A percentile compares a stretch with the other conserved stretches of the same genome.
Conservation (phyloP, 2,329 filamentous ascomycete genomes). For the Corniculantispora saksenae region DNA sequence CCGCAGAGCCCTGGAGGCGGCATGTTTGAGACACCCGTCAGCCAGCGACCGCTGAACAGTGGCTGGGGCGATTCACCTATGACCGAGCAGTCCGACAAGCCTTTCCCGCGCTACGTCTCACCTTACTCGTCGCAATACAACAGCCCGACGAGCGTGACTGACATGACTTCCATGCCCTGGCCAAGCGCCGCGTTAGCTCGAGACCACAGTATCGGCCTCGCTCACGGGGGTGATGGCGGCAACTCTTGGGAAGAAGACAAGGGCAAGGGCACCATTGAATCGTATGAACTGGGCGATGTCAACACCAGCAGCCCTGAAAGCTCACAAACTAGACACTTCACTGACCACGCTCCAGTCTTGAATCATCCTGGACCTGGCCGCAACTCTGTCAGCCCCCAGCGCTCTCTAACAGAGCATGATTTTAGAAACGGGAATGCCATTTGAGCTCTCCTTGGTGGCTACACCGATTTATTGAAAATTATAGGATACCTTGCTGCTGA, state of each 20-base stretch:
- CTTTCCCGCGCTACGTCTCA: slow-evolving; percentile 53
- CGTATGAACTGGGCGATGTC: slow-evolving; percentile 53
- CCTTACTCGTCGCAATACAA: slow-evolving; percentile 62
- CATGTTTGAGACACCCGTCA: slow-evolving; percentile 50
- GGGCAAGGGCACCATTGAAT: slow-evolving; percentile 43
- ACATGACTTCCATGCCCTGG: slow-evolving; percentile 46
- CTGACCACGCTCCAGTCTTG: no score
- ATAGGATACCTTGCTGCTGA: no score
- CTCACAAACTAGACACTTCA: background rate
- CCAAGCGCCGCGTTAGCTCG: slow-evolving; percentile 30
- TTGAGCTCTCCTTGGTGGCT: no score
- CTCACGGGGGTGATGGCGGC: slow-evolving; percentile 23
- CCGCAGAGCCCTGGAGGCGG: slow-evolving; percentile 27
- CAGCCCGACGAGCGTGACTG: slow-evolving; percentile 59
- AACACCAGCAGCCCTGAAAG: slow-evolving; percentile 34
- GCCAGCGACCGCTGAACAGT: slow-evolving; percentile 50
- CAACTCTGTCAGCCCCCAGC: no score
- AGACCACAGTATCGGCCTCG: slow-evolving; percentile 43
- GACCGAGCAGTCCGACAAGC: slow-evolving; percentile 38
- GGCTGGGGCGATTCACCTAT: slow-evolving; percentile 57
- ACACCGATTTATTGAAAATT: no score
- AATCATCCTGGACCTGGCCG: no score
- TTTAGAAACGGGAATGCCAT: no score
- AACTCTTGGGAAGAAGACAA: slow-evolving; percentile 39
- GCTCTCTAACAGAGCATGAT: no score